Evolutionary conservation across 1,284 basidiomycete species (phyloP), one percentile per base, ranked within the genome.

Genomic region (Ganoderma sinense): DNA sequence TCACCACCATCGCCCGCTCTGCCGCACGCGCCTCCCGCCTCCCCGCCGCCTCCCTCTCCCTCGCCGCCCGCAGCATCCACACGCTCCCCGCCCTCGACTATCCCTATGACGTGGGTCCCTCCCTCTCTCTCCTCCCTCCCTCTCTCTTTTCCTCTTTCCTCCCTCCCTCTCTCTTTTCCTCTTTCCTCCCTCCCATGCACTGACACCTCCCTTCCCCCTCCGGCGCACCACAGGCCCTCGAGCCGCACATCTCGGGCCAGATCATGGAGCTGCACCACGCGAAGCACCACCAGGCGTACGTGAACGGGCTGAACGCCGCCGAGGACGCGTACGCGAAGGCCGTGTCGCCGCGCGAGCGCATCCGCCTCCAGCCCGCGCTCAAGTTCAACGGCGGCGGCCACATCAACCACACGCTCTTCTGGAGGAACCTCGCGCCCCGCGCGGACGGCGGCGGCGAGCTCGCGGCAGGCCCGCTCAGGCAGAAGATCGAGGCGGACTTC

Each of bases 381-480:
- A 92, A 90, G 82, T 91, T 90, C 80, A 90, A 91, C 75, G 89
- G 89, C 53, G 89, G 89, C 73, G 89, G 92, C 6, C 94, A 95
- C 81, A 93, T 95, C 84, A 96, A 96, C 85, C 95, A 97, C 86
- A 91, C 94, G 39, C 89, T 97, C 74, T 97, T 97, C 88, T 97
- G 96, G 96, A 93, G 92, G 85, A 97, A 96, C 86, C 87, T 96
- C 69, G 89, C 93, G 82, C 68, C 77, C 33, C 80, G 85, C 20
- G 82, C 83, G 4, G 78, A 82, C 71, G 83, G 83, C 74, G 91
- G 94, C 71, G 92, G 91, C 75, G 84, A 87, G 69, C 85, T 95
- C 74, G 78, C 85, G 71, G 87, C 88, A 11, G 90, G 91, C 14
- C 83, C 87, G 33, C 86, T 97, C 78, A 93, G 91, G 82, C 80